Evolutionary conservation across 345 rosid species (phyloP).

Genomic region (Cardamine resedifolia): DNA sequence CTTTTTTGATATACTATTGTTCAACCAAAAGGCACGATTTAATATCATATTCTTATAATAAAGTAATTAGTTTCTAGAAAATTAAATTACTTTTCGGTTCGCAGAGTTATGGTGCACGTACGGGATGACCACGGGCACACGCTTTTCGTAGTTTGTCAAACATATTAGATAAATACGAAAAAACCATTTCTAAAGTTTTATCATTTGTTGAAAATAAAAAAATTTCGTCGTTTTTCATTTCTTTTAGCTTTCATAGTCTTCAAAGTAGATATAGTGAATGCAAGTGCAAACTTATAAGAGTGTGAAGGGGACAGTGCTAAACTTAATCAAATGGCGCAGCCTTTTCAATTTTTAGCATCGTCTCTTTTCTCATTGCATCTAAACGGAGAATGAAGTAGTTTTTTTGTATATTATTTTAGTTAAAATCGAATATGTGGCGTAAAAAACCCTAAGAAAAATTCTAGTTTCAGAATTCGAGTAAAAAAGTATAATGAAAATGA

Average conservation of each 20-base stretch:
- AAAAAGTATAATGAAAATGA: no score
- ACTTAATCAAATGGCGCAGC: conserved; percentile 35
- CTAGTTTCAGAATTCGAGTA: no score
- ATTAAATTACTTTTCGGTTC: conserved; percentile 6
- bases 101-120: conserved; percentile 18
- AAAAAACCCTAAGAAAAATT: no score
- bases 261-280: conserved; percentile 21
- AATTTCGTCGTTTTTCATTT: not conserved
- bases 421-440: no score
- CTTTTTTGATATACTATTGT: not conserved
- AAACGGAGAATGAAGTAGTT: no score
- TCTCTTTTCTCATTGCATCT: conserved; percentile 26
- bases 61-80: not conserved
- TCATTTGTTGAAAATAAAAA: not conserved
- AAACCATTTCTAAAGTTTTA: not conserved
- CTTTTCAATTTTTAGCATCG: conserved; percentile 12
- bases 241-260: conserved; percentile 14
- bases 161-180: not conserved
- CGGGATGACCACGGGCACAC: conserved; percentile 24
- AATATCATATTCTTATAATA: not conserved
- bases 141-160: conserved; percentile 29
- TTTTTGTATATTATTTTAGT: no score
- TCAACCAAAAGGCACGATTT: not conserved
- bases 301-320: conserved; percentile 34
- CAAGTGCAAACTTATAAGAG: conserved; percentile 16